Conservation (phyloP, 805 yeast species). For the Suhomyces sp. region DNA sequence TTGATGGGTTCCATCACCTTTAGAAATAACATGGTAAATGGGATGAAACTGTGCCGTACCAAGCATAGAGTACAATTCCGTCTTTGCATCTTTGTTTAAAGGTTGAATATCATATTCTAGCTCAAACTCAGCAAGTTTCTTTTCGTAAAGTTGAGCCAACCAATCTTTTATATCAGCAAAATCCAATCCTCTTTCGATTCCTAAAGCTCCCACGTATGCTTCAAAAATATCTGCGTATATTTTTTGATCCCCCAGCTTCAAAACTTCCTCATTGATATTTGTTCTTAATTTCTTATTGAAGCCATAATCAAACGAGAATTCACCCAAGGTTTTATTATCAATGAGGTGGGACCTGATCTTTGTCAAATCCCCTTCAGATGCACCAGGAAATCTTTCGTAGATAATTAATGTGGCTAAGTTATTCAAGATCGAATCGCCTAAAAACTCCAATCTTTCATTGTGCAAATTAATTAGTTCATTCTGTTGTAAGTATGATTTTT, state of each 20-base stretch:
- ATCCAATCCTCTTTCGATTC: constrained; percentile 53
- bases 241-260: constrained; percentile 60
- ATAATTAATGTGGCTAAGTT: constrained; percentile 68
- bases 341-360: constrained; percentile 67
- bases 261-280: constrained; percentile 46
- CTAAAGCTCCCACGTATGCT: constrained; percentile 88
- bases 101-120: constrained; percentile 35
- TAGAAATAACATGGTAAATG: constrained; percentile 48
- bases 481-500: constrained; percentile 54
- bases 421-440: constrained; percentile 86
- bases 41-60: constrained; percentile 74
- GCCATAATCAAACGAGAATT: constrained; percentile 69
- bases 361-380: constrained; percentile 80
- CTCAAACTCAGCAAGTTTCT: constrained; percentile 37
- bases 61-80: constrained; percentile 70
- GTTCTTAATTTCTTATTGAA: constrained; percentile 57
- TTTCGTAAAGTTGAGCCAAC: constrained; percentile 53
- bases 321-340: constrained; percentile 66
- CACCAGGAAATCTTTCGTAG: constrained; percentile 63
- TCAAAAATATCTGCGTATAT: constrained; percentile 87
- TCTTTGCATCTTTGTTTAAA: constrained; percentile 68
- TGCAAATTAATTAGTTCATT: constrained; percentile 60
- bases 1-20: constrained; percentile 47
- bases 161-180: constrained; percentile 53
- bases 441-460: constrained; percentile 85